Conservation (phyloP, 495 filamentous ascomycete species). For the Hypoxylon subgilvum region DNA sequence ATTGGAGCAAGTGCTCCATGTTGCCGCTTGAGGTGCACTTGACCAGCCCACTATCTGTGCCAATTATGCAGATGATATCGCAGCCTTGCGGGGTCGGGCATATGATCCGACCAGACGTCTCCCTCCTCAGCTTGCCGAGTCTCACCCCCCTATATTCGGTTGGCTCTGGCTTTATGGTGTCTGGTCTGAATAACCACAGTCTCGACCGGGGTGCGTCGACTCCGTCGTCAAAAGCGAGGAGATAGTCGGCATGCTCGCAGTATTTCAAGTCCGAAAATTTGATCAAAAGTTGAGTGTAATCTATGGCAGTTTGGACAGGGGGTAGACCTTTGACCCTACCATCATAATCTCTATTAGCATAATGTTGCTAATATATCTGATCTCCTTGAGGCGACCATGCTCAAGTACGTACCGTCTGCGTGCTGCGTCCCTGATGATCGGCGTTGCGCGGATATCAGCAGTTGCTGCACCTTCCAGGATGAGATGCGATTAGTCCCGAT, state of each 20-base stretch:
- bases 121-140: too few relatives aligned
- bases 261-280: too few relatives aligned
- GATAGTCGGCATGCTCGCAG: too few relatives aligned
- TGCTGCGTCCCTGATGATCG: slow-evolving; percentile 33
- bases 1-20: too few relatives aligned
- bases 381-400: too few relatives aligned
- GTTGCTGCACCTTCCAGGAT: neutral
- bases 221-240: too few relatives aligned
- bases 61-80: slow-evolving; percentile 36
- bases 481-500: neutral
- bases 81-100: slow-evolving; percentile 26
- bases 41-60: slow-evolving; percentile 43
- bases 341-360: neutral
- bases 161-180: neutral
- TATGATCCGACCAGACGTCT: too few relatives aligned
- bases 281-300: too few relatives aligned
- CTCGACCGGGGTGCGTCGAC: too few relatives aligned
- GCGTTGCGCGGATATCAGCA: slow-evolving; percentile 16
- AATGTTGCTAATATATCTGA: too few relatives aligned
- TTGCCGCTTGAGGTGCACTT: neutral
- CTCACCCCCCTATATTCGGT: too few relatives aligned
- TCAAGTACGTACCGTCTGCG: slow-evolving; percentile 1
- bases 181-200: too few relatives aligned
- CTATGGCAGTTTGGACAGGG: neutral
- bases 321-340: slow-evolving; percentile 13